Evolutionary conservation across 306 rosid species (phyloP).

Genomic region (Chamaecrista fasciculata): DNA sequence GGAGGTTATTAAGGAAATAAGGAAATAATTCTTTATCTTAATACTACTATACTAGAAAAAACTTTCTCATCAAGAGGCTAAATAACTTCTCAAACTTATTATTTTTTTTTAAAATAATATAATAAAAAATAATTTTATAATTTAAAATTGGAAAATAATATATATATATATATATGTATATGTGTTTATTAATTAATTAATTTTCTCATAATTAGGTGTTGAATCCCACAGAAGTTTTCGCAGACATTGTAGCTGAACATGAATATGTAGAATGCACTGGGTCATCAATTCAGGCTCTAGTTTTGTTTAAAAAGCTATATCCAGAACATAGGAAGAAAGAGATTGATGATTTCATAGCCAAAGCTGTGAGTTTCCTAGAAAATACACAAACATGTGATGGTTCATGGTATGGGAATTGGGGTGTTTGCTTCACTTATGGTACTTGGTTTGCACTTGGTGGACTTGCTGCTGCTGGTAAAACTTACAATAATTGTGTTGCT

Average conservation of each 20-base stretch:
- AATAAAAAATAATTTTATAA: too few relatives aligned
- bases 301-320: slow-evolving; percentile 39
- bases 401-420: slow-evolving; percentile 4
- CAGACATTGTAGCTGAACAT: slow-evolving; percentile 41
- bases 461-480: slow-evolving; percentile 54
- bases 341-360: slow-evolving; percentile 26
- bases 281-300: slow-evolving; percentile 45
- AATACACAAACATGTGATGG: slow-evolving; percentile 35
- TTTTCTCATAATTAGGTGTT: slow-evolving; percentile 24
- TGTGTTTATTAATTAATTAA: neutral
- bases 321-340: slow-evolving; percentile 46
- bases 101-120: too few relatives aligned
- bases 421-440: slow-evolving; percentile 47
- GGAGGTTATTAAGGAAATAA: too few relatives aligned
- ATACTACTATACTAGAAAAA: too few relatives aligned
- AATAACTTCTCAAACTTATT: too few relatives aligned
- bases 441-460: slow-evolving; percentile 65
- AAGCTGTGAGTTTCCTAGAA: slow-evolving; percentile 38
- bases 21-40: too few relatives aligned
- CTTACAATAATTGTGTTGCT: slow-evolving; percentile 39
- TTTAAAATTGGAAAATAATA: too few relatives aligned
- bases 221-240: slow-evolving; percentile 41
- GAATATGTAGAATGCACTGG: slow-evolving; percentile 57
- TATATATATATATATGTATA: neutral
- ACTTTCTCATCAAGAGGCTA: too few relatives aligned